Conservation (phyloP, 2,329 filamentous ascomycete genomes). For the Stagonosporopsis chrysanthemi region DNA sequence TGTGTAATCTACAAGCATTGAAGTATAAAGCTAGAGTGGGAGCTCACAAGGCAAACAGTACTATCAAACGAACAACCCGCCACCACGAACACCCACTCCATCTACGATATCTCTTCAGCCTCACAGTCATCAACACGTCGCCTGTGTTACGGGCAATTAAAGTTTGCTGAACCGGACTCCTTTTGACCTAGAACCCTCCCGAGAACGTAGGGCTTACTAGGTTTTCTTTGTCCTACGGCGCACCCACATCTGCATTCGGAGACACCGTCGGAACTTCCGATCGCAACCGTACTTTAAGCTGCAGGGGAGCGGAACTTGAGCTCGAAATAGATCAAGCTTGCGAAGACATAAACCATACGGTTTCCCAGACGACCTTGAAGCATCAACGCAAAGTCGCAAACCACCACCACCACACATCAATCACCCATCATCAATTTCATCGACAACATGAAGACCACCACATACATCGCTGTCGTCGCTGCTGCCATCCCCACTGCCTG, state of each 20-base stretch:
- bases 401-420: slow-evolving; percentile 1
- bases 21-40: slow-evolving; percentile 5
- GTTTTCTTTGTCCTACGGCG: slow-evolving; percentile 28
- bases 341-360: slow-evolving; percentile 6
- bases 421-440: background rate
- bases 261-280: slow-evolving; percentile 17
- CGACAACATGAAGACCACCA: slow-evolving; percentile 21
- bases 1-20: slow-evolving; percentile 5
- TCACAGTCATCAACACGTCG: slow-evolving; percentile 8
- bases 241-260: slow-evolving; percentile 25
- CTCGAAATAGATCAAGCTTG: slow-evolving; percentile 16
- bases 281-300: slow-evolving; percentile 23
- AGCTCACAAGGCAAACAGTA: slow-evolving; percentile 2
- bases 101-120: slow-evolving; percentile 2
- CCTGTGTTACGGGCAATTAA: background rate
- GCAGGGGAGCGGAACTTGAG: slow-evolving; percentile 20
- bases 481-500: slow-evolving; percentile 17
- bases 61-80: slow-evolving; percentile 2
- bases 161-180: background rate
- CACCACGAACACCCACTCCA: slow-evolving; percentile 3
- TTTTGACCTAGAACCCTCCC: slow-evolving; percentile 5
- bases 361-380: slow-evolving; percentile 13
- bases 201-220: slow-evolving; percentile 7
- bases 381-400: slow-evolving; percentile 1
- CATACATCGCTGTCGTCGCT: slow-evolving; percentile 17